Evolutionary conservation across 108 stramenopile species (phyloP).

Genomic region (Skeletonema menzelii): DNA sequence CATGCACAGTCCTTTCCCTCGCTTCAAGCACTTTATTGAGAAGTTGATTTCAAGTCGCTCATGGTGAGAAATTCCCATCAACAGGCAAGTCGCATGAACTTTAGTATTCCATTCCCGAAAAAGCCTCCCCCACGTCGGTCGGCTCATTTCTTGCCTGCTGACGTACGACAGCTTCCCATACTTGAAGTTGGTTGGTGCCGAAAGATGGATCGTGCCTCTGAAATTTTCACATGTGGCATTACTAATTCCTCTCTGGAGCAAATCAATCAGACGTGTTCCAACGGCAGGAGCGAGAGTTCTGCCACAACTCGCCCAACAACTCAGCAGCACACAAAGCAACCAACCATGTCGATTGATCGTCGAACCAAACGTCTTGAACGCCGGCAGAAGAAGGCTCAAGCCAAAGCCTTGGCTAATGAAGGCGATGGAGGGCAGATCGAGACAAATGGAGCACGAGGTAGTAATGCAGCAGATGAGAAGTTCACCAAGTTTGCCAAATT

Average conservation of each 20-base stretch:
- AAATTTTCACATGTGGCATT: too few relatives aligned
- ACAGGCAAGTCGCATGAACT: too few relatives aligned
- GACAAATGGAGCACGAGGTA: not conserved
- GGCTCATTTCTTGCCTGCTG: too few relatives aligned
- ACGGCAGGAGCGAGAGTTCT: not conserved
- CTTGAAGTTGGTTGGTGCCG: too few relatives aligned
- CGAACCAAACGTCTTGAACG: slow-evolving; percentile 15
- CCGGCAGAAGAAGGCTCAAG: slow-evolving; percentile 16
- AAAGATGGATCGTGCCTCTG: too few relatives aligned
- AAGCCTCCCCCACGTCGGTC: too few relatives aligned
- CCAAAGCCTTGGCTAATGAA: not conserved
- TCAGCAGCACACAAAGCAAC: not conserved
- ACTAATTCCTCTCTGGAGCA: not conserved
- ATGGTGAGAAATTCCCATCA: too few relatives aligned
- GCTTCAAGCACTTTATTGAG: too few relatives aligned
- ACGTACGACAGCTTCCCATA: too few relatives aligned
- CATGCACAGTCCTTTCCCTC: too few relatives aligned
- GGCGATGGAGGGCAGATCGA: not conserved
- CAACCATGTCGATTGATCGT: slow-evolving; percentile 13
- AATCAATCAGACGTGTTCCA: not conserved
- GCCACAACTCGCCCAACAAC: not conserved
- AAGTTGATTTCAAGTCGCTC: too few relatives aligned
- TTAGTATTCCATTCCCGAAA: too few relatives aligned
- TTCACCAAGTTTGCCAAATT: slow-evolving; percentile 52
- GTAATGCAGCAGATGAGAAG: slow-evolving; percentile 27